phyloP scores from a whole-genome alignment of 2,329 filamentous ascomycete species.

The Pseudogymnoascus sp. region DNA sequence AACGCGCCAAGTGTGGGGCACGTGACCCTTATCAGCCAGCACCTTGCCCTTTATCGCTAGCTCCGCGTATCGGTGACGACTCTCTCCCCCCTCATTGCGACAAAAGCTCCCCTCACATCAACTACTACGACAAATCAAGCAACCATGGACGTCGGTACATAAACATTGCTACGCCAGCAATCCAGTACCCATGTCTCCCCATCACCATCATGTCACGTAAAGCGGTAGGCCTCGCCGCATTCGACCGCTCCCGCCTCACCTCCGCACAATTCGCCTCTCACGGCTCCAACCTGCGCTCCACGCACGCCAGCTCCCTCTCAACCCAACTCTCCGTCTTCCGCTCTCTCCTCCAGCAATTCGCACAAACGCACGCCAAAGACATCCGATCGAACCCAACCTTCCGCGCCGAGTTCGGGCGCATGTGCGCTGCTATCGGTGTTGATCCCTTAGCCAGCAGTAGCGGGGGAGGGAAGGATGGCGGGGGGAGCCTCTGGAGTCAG shows the following conservation, averaged over 20 bases:
- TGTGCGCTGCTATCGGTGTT: slow-evolving; percentile 95
- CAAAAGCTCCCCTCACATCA: background rate
- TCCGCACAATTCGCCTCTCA: slow-evolving; percentile 86
- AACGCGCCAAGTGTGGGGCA: background rate
- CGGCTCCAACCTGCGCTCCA: slow-evolving; percentile 75
- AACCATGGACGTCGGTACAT: background rate
- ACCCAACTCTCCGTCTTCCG: slow-evolving; percentile 96
- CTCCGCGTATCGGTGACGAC: background rate
- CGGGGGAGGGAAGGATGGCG: slow-evolving; percentile 39
- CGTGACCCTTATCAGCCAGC: background rate
- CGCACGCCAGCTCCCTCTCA: slow-evolving; percentile 76
- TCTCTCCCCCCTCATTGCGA: background rate
- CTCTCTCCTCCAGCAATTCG: slow-evolving; percentile 89
- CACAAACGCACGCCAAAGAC: slow-evolving; percentile 86
- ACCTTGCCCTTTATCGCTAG: background rate
- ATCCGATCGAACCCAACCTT: slow-evolving; percentile 94
- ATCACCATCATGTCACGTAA: slow-evolving; percentile 53
- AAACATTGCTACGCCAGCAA: background rate
- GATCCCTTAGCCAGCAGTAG: slow-evolving; percentile 76
- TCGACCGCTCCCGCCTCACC: slow-evolving; percentile 75
- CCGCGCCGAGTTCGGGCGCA: slow-evolving; percentile 92
- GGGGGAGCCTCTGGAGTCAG: slow-evolving; percentile 78
- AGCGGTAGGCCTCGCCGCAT: slow-evolving; percentile 83
- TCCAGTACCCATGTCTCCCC: background rate
- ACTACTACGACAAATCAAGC: background rate